Evolutionary conservation across 129 eudicot species (phyloP), one percentile per base, ranked within the genome.

Genomic region (Logfia minima): DNA sequence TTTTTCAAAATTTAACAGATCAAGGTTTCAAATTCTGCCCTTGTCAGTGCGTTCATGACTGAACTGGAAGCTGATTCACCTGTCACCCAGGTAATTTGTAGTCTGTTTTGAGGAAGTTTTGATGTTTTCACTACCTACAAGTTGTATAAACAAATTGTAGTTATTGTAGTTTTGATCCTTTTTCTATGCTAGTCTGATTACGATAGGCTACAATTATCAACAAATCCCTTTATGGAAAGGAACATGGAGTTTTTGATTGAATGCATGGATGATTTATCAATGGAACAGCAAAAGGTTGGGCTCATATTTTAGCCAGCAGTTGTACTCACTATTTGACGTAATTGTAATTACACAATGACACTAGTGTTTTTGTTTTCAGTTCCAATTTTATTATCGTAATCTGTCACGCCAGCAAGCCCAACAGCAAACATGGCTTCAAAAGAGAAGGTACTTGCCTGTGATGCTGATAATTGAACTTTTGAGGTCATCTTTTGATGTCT

Each of bases 371-470:
- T 75, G 67, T 51, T 51, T 75, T 53, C 88, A 95, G 99, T 95
- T 92, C 66, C 96, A 95, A 85, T 89, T 83, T 75, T 86, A 95
- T 78, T 92, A 95, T 71, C 88, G 99, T 60, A 92, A 91, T 55
- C 76, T 94, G 66, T 85, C 97, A n/a, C 99, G 97, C 28, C 99
- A 91, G 71, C 97, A 95, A 91, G 92, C 96, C 26, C 97, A 89
- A 75, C 97, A 95, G 86, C 99, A 95, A 87, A 84, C 96, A 72
- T 95, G 99, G 99, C 96, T 95, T 83, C 97, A 95, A 82, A 95
- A 95, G 85, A 88, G 97, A 84, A 88, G 99, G 99, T 94, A 82
- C 35, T 71, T 75, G 24, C 66, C 8, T 67, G n/a, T 34, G 77
- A 61, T 71, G 26, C n/a, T 79, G 35, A 29, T 61, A 8, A 37